Percentiles rank a stretch among this genome's conserved stretches.
Conservation (phyloP, 441 rosid species). For the Melastoma candidum region DNA sequence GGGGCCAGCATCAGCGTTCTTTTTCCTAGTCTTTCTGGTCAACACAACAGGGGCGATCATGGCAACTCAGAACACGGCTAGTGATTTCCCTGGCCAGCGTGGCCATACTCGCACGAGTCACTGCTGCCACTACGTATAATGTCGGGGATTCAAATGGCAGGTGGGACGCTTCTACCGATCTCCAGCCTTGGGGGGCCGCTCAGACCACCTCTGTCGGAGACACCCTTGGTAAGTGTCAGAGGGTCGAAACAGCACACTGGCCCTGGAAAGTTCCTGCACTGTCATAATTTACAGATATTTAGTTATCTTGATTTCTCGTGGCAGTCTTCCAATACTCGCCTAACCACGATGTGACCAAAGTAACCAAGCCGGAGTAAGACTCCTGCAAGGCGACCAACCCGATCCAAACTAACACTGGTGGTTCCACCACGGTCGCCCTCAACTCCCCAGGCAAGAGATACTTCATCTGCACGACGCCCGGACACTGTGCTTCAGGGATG, state of each 20-base stretch:
- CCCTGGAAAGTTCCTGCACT: too few relatives aligned
- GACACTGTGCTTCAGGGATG: slow-evolving; percentile 71
- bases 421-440: slow-evolving; percentile 47
- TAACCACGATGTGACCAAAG: slow-evolving; percentile 49
- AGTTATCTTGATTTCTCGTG: too few relatives aligned
- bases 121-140: slow-evolving; percentile 40
- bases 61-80: slow-evolving; percentile 19
- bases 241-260: too few relatives aligned
- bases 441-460: slow-evolving; percentile 61
- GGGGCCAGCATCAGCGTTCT: too few relatives aligned
- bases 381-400: slow-evolving; percentile 42
- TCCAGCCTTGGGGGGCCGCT: slow-evolving; percentile 43
- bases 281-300: too few relatives aligned
- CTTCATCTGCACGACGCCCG: slow-evolving; percentile 59
- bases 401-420: slow-evolving; percentile 30
- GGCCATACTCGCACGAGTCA: slow-evolving; percentile 27
- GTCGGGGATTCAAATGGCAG: slow-evolving; percentile 60
- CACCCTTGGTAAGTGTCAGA: slow-evolving; percentile 39
- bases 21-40: too few relatives aligned
- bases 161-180: slow-evolving; percentile 42
- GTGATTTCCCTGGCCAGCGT: slow-evolving; percentile 14
- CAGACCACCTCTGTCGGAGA: slow-evolving; percentile 50
- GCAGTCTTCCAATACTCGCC: slow-evolving; percentile 32
- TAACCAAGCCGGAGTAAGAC: slow-evolving; percentile 47
- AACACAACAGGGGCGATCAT: slow-evolving; percentile 9